phyloP scores from a whole-genome alignment of 2,329 filamentous ascomycete species.

The Pyricularia pennisetigena region DNA sequence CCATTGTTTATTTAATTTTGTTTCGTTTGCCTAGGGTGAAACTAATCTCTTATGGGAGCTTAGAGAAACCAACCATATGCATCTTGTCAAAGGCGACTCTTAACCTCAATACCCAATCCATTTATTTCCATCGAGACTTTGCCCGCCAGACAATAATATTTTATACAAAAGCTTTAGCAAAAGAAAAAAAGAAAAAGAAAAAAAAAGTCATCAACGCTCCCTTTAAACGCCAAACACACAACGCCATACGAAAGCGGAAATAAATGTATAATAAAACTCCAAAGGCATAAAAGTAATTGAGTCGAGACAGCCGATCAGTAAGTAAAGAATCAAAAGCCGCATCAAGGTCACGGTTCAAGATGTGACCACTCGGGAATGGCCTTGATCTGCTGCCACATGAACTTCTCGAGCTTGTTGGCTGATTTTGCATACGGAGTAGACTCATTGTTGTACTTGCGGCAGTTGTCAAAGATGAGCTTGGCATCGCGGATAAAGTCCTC shows the following conservation, averaged over 20 bases:
- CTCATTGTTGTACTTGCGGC: slow-evolving; percentile 65
- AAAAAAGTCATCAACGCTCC: neutral
- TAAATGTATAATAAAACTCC: neutral
- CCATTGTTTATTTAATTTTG: neutral
- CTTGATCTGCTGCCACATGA: slow-evolving; percentile 62
- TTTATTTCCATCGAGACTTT: neutral
- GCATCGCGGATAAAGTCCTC: slow-evolving; percentile 66
- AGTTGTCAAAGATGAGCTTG: slow-evolving; percentile 64
- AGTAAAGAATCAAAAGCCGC: neutral
- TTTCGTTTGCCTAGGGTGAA: neutral
- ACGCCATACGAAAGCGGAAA: neutral
- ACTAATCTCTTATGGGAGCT: neutral
- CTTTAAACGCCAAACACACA: neutral
- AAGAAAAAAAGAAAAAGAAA: too few relatives aligned
- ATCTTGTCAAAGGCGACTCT: neutral
- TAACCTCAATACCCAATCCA: neutral
- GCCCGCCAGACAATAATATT: neutral
- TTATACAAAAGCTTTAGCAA: neutral
- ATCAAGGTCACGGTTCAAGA: neutral
- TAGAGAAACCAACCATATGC: neutral
- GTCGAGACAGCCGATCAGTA: neutral
- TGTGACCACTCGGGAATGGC: slow-evolving; percentile 59
- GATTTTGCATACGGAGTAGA: slow-evolving; percentile 67
- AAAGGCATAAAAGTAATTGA: neutral
- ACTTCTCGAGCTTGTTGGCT: slow-evolving; percentile 60